These are phyloP conservation scores for Rhododendron ferrugineum DNA, from an alignment of 148 eudicot genomes.

Conservation along the genomic window DNA sequence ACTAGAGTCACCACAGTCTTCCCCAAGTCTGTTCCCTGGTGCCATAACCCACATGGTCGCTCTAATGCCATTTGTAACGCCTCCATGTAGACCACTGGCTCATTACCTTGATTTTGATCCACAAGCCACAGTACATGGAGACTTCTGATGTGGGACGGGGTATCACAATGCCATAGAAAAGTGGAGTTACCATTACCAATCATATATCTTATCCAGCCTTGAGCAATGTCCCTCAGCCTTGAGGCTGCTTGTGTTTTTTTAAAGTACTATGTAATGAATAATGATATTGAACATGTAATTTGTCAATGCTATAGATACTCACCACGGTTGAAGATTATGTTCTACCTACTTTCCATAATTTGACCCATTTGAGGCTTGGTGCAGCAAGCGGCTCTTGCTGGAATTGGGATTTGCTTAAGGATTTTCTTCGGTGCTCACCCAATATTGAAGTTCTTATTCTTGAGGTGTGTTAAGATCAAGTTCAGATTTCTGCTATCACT, in stretches of 20 bases:
- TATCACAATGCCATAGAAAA: no score
- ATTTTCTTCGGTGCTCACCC: constrained; percentile 1
- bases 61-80: no score
- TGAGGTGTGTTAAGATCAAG: background rate
- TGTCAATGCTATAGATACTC: background rate
- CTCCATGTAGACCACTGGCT: no score
- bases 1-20: no score
- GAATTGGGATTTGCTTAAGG: background rate
- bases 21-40: no score
- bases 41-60: no score
- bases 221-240: no score
- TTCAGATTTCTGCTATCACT: background rate
- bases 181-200: no score
- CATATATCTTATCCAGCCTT: no score
- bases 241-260: background rate
- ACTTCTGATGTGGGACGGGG: no score
- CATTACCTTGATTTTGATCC: no score
- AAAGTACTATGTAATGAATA: background rate
- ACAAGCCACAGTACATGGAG: no score
- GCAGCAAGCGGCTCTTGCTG: background rate
- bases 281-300: background rate
- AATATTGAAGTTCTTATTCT: background rate
- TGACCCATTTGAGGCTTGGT: background rate
- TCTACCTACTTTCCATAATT: background rate
- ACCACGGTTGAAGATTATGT: background rate